A percentile compares a stretch with the other conserved stretches of the same genome.
These are phyloP conservation scores for Austroboletus novae-zelandiae DNA, from an alignment of 1,284 basidiomycete genomes.

Conservation along the genomic window DNA sequence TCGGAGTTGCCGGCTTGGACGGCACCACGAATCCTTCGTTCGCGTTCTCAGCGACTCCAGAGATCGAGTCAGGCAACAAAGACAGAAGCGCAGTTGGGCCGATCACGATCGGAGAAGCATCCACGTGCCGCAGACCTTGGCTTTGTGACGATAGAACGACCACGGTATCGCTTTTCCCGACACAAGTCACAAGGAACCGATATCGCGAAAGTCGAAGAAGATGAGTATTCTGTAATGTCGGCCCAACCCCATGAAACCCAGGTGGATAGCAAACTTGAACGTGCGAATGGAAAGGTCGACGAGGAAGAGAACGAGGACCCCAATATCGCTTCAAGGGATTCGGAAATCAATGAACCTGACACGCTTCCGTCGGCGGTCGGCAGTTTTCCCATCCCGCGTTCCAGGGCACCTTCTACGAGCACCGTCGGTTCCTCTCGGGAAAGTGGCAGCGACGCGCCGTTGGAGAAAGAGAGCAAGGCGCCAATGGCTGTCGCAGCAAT, in stretches of 20 bases:
- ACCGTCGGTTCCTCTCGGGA: constrained; percentile 14
- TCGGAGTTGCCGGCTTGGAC: constrained; percentile 6
- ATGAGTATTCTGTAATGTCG: too few relatives aligned
- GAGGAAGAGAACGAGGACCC: constrained; percentile 8
- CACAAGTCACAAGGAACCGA: constrained; percentile 14
- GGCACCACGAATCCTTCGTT: constrained; percentile 32
- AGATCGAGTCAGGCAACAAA: background rate
- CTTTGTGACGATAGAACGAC: constrained; percentile 29
- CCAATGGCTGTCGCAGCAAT: background rate
- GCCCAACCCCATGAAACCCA: too few relatives aligned
- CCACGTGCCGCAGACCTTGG: constrained; percentile 25
- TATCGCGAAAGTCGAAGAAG: background rate
- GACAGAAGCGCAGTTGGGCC: constrained; percentile 15
- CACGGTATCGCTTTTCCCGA: constrained; percentile 24
- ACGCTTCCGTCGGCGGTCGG: too few relatives aligned
- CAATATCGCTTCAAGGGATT: background rate
- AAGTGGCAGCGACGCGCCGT: background rate
- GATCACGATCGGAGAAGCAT: constrained; percentile 25
- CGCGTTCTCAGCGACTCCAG: constrained; percentile 31
- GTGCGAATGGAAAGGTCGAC: background rate
- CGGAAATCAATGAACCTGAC: too few relatives aligned
- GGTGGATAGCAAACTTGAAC: too few relatives aligned
- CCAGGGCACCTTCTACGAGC: constrained; percentile 22
- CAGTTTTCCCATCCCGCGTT: constrained; percentile 1
- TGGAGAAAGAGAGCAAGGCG: background rate